Base-by-base conservation (phyloP, 495 filamentous ascomycete species). In the Penicillium herquei region DNA sequence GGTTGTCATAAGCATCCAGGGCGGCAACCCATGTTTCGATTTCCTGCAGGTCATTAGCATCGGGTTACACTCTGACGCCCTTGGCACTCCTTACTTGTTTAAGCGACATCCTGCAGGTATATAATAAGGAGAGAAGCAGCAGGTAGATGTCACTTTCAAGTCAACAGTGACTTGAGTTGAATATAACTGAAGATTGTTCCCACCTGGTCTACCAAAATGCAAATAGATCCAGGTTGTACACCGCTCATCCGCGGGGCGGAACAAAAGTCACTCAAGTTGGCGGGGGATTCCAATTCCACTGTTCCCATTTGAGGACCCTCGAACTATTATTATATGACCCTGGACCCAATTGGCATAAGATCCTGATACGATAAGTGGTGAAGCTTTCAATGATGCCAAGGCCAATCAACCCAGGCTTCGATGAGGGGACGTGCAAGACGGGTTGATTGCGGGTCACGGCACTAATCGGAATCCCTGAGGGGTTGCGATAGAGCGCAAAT, bases 11-110 rank as follows among this genome's bases (percentile, higher is more conserved):
- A 65, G 88, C 86, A 52, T 81, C 86, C 26, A 98, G 84, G 63
- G 94, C 94, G 69, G 86, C 80, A 56, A 98, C 95, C 94, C 94
- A 99, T 34, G 90, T 94, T 78, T 98, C 92, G 74, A 99, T 98
- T 88, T 98, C 95, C 92, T 98, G 71, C 13, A 62, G 39, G 62
- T 18, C 26, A 59, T 73, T 46, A 67, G 62, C 41, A n/a, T 51
- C 7, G 35, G 12, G 3, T 33, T 40, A 16, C 12, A 31, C 14
- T 26, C 33, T 16, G 30, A 21, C 35, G 6, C 12, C 1, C 10
- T 26, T 4, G 21, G 21, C 21, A 26, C 21, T 26, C n/a, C 65
- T 42, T 65, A 76, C 73, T 58, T 76, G 73, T 56, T 76, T 76
- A 11, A 76, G 59, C 35, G 73, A 76, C 73, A 76, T 76, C 13